Evolutionary conservation across 2,329 filamentous ascomycete genomes (phyloP), one percentile per base, ranked within the genome.

Genomic region (Diaporthe sp.): DNA sequence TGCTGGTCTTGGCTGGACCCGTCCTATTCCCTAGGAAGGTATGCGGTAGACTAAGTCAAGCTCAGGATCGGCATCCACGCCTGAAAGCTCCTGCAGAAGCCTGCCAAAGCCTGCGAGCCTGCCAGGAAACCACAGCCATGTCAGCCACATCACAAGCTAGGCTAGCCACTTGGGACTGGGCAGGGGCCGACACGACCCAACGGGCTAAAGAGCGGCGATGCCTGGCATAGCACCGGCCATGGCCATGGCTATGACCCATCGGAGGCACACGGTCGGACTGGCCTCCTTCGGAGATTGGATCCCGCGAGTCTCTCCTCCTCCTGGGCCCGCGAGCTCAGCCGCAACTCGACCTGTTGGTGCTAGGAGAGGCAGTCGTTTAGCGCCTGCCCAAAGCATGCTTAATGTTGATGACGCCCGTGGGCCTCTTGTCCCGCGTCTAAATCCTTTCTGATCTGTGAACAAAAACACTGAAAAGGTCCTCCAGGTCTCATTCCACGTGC

Each of bases 91-190:
- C 53, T 60, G 68, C 53, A 37, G 25, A 31, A 71, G 55, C 68
- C 65, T 53, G 49, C n/a, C 31, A 53, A 31, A 71, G 55, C 68
- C 65, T 53, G 49, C n/a, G n/a, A 71, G 55, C 68, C 65, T 53
- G 49, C n/a, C 31, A 53, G 46, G 25, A 25, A 49, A 22, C 68
- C 28, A 46, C 68, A 60, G 68, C 68, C 68, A 60, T 71, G 53
- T 28, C 71, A 72, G 71, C 71, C 71, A 72, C 57, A 72, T 25
- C 57, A 31, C 57, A 37, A 34, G 51, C 65, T 53, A 72, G 44
- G 25, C 42, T 61, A 39, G 57, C 55, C 55, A 51, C 17, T 8
- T 37, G 37, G 34, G 42, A 39, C 49, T 62, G 53, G 44, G 57
- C 57, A 53, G 34, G 57, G 31, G 46, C 55, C 44, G 71, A 28